Evolutionary conservation across 108 stramenopile species (phyloP), one percentile per base, ranked within the genome.

Genomic region (Discostella pseudostelligera): DNA sequence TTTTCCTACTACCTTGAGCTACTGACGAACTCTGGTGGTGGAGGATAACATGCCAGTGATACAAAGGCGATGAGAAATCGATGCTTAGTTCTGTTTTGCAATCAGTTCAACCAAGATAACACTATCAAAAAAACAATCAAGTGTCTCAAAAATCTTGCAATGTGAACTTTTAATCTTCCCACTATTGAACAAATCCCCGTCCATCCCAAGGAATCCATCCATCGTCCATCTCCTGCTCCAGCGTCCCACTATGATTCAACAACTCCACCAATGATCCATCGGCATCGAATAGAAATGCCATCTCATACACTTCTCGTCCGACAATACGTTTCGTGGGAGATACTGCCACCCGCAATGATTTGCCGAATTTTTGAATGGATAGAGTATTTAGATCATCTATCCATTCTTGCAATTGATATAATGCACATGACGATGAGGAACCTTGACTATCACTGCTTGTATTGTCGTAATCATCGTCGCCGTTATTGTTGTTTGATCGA

Each of bases 211-310:
- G 80, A 25, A 16, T 29, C 80, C 80, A 81, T 16, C 76, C 80
- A 67, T 65, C 64, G 4, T 24, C 59, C 3, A 81, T 14, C 7
- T 76, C 69, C 57, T 87, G 84, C 51, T 71, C 32, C 62, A 86
- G 55, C 32, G 74, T 81, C 9, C 58, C 65, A 56, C 70, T 76
- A 43, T 82, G 70, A 83, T 87, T 75, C 59, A 94, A 51, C 28
- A 94, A 65, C 56, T 94, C 93, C 40, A 94, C 62, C 32, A 94
- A 62, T 20, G 79, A 62, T 11, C 93, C 93, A 81, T 94, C 93
- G 11, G 89, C 87, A 78, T 94, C 93, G 59, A 81, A 89, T 37
- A 94, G 47, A 74, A 94, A 94, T 51, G 88, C 88, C 62, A 87
- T 80, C 73, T 91, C 87, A 60, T 83, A 94, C 3, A 89, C 82